These are phyloP conservation scores for Prunus persica DNA, from an alignment of 306 rosid genomes.

Conservation along the genomic window DNA sequence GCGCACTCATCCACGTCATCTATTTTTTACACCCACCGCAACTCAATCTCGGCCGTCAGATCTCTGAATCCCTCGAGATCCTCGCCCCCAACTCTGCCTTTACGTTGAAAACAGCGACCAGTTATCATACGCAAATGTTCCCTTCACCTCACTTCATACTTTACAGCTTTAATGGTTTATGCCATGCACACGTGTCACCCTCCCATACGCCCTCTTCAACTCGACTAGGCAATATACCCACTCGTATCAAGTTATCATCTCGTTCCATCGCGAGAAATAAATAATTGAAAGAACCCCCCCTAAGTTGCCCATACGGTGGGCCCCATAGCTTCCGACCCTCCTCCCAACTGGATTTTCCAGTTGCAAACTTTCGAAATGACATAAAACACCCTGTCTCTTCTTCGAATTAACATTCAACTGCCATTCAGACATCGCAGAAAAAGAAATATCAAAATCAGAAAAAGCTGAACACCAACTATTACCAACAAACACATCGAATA, in stretches of 20 bases:
- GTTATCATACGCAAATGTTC: slow-evolving; percentile 29
- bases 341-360: slow-evolving; percentile 37
- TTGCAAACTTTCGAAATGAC: slow-evolving; percentile 19
- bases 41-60: slow-evolving; percentile 18
- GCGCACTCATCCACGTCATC: slow-evolving; percentile 1
- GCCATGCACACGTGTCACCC: slow-evolving; percentile 17
- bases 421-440: not conserved
- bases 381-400: slow-evolving; percentile 6
- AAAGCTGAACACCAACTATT: too few species aligned
- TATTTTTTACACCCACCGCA: not conserved
- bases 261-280: not conserved
- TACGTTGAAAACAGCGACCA: not conserved
- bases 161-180: slow-evolving; percentile 13
- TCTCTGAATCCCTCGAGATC: slow-evolving; percentile 27
- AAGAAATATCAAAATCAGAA: not conserved
- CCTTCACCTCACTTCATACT: slow-evolving; percentile 10
- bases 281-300: not conserved
- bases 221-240: not conserved
- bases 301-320: not conserved
- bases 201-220: slow-evolving; percentile 4
- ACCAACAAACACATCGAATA: not conserved
- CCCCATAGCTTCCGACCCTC: slow-evolving; percentile 30
- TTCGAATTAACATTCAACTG: slow-evolving; percentile 6
- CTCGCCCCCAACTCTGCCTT: not conserved
- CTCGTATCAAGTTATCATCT: not conserved